A percentile compares a stretch with the other conserved stretches of the same genome.
These are phyloP conservation scores for Saprolegnia diclina DNA, from an alignment of 352 stramenopile species.

Conservation along the genomic window DNA sequence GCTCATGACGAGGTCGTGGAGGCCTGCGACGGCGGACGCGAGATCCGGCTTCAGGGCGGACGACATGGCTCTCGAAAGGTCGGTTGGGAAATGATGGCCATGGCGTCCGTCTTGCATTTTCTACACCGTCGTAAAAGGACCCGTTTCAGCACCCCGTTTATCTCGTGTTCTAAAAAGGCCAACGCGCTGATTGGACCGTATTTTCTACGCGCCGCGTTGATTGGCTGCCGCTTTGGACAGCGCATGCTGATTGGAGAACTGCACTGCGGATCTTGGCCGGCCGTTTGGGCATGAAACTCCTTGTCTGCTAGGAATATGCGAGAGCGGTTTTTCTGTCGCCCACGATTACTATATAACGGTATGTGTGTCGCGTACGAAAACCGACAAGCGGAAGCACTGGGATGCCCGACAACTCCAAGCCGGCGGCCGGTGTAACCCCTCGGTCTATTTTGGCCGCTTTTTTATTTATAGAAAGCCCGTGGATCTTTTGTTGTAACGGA, in stretches of 20 bases:
- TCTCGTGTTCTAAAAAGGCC: background rate
- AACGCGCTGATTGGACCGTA: background rate
- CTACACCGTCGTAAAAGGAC: background rate
- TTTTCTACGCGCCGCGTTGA: background rate
- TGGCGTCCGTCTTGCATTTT: background rate
- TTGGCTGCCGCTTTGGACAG: background rate
- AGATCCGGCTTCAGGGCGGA: background rate
- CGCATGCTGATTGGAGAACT: background rate
- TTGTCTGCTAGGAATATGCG: no score
- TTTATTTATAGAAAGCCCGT: background rate
- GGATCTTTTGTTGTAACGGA: background rate
- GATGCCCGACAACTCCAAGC: no score
- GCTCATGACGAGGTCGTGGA: conserved; percentile 9
- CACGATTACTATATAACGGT: no score
- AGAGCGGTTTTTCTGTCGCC: no score
- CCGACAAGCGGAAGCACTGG: no score
- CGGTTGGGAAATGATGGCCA: background rate
- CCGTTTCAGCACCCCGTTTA: background rate
- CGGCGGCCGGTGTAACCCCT: no score
- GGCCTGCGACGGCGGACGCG: background rate
- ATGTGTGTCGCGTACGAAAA: no score
- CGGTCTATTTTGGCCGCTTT: background rate
- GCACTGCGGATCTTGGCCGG: background rate
- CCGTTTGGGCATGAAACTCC: background rate
- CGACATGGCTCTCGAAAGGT: background rate